These are phyloP conservation scores for Aureobasidium uvarum DNA, from an alignment of 2,329 filamentous ascomycete genomes.

Conservation along the genomic window DNA sequence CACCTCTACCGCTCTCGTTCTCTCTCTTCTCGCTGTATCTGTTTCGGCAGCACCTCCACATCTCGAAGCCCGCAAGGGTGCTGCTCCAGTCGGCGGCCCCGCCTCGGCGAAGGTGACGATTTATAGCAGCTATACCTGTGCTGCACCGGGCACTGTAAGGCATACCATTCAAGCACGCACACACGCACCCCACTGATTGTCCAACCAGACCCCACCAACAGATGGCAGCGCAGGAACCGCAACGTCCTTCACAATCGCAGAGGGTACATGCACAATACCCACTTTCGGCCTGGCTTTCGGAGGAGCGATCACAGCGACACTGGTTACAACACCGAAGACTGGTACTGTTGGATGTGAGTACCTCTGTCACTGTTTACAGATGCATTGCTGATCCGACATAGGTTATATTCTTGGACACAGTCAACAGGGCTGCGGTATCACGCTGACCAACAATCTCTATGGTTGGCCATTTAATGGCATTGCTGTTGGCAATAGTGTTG, in stretches of 20 bases:
- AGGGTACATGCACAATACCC: not conserved
- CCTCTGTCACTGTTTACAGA: too few species aligned
- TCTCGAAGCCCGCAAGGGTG: not conserved
- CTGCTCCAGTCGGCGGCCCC: not conserved
- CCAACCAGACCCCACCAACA: not conserved
- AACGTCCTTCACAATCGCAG: not conserved
- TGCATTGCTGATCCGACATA: not conserved
- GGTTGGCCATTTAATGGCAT: not conserved
- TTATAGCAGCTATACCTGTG: not conserved
- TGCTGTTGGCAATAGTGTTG: not conserved
- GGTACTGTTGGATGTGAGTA: not conserved
- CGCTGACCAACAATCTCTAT: not conserved
- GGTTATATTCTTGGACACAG: conserved; percentile 7
- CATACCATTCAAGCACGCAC: not conserved
- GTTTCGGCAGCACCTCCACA: not conserved
- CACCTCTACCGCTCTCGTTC: not conserved
- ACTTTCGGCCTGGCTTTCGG: not conserved
- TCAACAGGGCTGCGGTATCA: conserved; percentile 5
- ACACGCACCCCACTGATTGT: not conserved
- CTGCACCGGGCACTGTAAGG: not conserved
- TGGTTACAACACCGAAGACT: not conserved
- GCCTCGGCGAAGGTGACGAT: not conserved
- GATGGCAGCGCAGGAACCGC: conserved; percentile 10
- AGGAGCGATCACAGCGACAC: not conserved
- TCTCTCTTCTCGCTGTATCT: not conserved